Conservation (phyloP, 176 grass and related monocot species). For the Cenchrus fungigraminus region DNA sequence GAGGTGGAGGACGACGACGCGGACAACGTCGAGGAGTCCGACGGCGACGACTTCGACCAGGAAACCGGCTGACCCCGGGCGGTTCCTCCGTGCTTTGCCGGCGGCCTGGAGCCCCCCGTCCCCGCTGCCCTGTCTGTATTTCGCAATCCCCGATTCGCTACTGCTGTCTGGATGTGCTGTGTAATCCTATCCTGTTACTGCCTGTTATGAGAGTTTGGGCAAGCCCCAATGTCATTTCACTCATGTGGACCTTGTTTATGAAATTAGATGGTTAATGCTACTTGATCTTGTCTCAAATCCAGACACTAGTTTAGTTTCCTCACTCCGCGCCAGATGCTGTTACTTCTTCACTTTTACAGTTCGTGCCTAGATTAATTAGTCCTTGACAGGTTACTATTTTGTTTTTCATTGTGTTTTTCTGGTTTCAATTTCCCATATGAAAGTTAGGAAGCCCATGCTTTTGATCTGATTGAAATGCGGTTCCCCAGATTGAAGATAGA, state of each 20-base stretch:
- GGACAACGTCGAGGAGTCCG: conserved; percentile 85
- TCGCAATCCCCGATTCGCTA: conserved; percentile 14
- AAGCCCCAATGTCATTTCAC: background rate
- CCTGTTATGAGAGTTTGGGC: background rate
- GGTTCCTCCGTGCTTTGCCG: background rate
- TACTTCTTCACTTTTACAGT: conserved; percentile 15
- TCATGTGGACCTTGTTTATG: conserved; percentile 14
- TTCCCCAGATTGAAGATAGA: background rate
- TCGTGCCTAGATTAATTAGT: background rate
- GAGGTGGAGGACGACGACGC: conserved; percentile 86
- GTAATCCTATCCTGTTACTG: conserved; percentile 13
- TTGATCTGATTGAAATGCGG: background rate
- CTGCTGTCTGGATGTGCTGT: conserved; percentile 15
- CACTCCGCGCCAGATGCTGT: background rate
- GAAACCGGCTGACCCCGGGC: conserved; percentile 68
- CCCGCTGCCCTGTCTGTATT: conserved; percentile 32
- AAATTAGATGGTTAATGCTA: background rate
- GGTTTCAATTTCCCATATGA: background rate
- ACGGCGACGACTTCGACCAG: conserved; percentile 95
- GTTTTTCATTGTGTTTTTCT: background rate
- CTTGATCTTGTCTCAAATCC: conserved; percentile 31
- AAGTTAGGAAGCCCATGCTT: background rate
- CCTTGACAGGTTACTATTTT: background rate
- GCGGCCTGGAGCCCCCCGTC: background rate
- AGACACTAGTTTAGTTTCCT: background rate